Conservation (phyloP, 2,329 filamentous ascomycete genomes). For the Fusarium proliferatum region DNA sequence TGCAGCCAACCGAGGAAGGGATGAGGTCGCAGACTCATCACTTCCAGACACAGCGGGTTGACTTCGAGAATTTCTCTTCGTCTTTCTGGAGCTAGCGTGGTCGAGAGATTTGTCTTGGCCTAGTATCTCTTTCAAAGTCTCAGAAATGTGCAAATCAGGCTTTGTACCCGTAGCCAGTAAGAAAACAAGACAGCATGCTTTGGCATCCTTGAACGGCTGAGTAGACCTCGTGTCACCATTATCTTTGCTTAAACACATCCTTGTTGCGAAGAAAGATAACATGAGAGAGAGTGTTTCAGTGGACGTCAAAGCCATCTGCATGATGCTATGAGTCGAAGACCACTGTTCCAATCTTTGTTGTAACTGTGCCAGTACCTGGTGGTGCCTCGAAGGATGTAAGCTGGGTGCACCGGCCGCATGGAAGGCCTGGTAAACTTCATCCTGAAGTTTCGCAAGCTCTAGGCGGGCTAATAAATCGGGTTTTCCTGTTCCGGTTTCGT, state of each 20-base stretch:
- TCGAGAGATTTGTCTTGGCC: slow-evolving; percentile 1
- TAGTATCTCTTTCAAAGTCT: slow-evolving; percentile 30
- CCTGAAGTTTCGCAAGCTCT: slow-evolving; percentile 40
- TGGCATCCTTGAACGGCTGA: slow-evolving; percentile 34
- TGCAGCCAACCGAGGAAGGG: slow-evolving; percentile 33
- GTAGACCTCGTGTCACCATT: slow-evolving; percentile 6
- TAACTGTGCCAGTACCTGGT: slow-evolving; percentile 20
- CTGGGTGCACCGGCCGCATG: slow-evolving; percentile 24
- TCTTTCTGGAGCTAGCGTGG: background rate
- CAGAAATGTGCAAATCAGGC: slow-evolving; percentile 22
- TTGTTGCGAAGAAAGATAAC: slow-evolving; percentile 40
- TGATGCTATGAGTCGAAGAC: slow-evolving; percentile 26
- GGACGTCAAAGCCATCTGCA: slow-evolving; percentile 19
- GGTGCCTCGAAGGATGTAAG: background rate
- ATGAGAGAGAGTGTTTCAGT: slow-evolving; percentile 20
- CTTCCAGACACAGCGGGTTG: slow-evolving; percentile 3
- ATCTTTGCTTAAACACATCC: slow-evolving; percentile 29
- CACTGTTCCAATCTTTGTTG: slow-evolving; percentile 41
- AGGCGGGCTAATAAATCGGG: slow-evolving; percentile 24
- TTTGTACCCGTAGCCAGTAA: slow-evolving; percentile 33
- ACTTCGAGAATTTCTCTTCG: background rate
- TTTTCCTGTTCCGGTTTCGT: slow-evolving; percentile 7
- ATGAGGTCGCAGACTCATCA: slow-evolving; percentile 9
- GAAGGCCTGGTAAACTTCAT: slow-evolving; percentile 38
- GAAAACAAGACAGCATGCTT: slow-evolving; percentile 40